phyloP scores from a whole-genome alignment of 2,329 filamentous ascomycete species.

The Pestalotiopsis sp. region DNA sequence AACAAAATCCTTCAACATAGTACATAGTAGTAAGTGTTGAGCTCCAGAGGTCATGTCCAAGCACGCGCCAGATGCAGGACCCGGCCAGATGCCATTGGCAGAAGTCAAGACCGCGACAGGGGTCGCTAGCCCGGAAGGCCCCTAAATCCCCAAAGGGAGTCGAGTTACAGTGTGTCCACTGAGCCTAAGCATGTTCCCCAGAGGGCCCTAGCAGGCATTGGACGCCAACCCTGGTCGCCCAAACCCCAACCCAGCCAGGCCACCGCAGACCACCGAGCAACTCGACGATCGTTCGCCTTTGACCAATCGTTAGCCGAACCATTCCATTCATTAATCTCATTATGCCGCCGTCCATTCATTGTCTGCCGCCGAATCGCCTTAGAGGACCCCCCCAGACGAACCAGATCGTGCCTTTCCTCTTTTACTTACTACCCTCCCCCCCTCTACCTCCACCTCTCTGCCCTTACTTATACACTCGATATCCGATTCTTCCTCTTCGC shows the following conservation, averaged over 20 bases:
- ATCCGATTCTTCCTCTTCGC: constrained; percentile 2
- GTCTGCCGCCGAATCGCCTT: constrained; percentile 8
- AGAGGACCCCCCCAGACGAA: constrained; percentile 4
- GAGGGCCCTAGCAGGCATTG: neutral
- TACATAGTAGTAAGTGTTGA: neutral
- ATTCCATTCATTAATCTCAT: constrained; percentile 14
- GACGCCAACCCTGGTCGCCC: neutral
- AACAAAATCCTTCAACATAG: neutral
- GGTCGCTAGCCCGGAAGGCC: neutral
- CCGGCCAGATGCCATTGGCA: neutral
- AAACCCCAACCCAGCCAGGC: constrained; percentile 5
- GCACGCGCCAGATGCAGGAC: neutral
- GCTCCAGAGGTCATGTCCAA: neutral
- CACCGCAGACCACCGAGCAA: neutral
- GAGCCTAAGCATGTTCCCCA: neutral
- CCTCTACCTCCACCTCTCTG: neutral
- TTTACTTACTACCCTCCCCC: neutral
- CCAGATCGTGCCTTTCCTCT: constrained; percentile 14
- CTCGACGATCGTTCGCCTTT: constrained; percentile 10
- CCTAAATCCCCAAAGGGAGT: neutral
- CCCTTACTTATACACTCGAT: neutral
- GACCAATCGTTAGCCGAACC: constrained; percentile 10
- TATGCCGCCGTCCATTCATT: constrained; percentile 8
- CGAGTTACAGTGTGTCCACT: neutral
- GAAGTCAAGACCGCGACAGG: neutral